Conservation (phyloP, 768 basidiomycete genomes). For the Trametes elegans region DNA sequence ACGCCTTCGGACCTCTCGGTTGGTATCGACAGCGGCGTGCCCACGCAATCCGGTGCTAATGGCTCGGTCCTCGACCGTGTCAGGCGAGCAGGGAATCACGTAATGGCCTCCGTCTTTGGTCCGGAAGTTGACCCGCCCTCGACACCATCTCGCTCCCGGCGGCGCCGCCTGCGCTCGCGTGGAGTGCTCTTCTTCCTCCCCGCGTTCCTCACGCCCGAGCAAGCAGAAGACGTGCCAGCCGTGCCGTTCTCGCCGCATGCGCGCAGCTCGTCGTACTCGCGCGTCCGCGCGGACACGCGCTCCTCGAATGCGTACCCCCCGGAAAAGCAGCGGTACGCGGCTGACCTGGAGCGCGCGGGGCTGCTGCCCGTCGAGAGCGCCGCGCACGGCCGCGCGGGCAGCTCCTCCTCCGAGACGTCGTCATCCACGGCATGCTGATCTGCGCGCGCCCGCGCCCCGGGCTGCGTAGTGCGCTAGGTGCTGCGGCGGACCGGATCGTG, state of each 20-base stretch:
- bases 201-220: constrained; percentile 63
- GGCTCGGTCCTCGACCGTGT: constrained; percentile 52
- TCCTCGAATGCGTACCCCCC: constrained; percentile 28
- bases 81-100: constrained; percentile 55
- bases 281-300: constrained; percentile 1
- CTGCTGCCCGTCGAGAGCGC: constrained; percentile 15
- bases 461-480: constrained; percentile 6
- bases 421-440: constrained; percentile 13
- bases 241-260: constrained; percentile 19
- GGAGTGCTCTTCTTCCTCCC: constrained; percentile 81
- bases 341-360: constrained; percentile 35
- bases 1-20: constrained; percentile 47
- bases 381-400: constrained; percentile 9
- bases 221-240: constrained; percentile 27
- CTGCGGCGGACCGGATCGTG: not conserved
- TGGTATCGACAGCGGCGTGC: constrained; percentile 41
- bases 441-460: not conserved
- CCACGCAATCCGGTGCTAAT: constrained; percentile 37
- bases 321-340: constrained; percentile 45
- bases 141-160: constrained; percentile 47
- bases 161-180: constrained; percentile 43
- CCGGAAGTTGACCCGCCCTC: constrained; percentile 39
- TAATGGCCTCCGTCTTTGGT: constrained; percentile 48
- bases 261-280: constrained; percentile 28
- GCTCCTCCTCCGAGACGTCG: constrained; percentile 10